Conservation (phyloP, 2,329 filamentous ascomycete species). For the Paecilomyces sp. region DNA sequence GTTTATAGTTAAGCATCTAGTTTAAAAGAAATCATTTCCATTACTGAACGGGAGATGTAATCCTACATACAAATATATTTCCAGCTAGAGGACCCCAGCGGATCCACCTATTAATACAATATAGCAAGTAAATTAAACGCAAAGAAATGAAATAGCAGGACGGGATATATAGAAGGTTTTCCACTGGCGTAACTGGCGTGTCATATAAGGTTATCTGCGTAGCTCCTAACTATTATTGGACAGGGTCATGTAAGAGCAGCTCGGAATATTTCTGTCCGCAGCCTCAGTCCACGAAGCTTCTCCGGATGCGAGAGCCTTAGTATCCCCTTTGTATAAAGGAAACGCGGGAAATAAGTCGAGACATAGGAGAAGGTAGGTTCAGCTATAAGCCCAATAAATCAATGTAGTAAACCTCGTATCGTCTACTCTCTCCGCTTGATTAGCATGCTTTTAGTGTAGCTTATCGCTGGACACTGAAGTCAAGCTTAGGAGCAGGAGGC, state of each 20-base stretch:
- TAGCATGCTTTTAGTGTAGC: not conserved
- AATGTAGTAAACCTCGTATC: not conserved
- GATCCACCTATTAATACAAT: not conserved
- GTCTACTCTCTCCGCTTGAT: not conserved
- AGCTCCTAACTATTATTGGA: not conserved
- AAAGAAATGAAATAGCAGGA: not conserved
- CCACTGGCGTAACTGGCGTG: not conserved
- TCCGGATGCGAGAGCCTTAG: not conserved
- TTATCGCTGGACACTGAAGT: not conserved
- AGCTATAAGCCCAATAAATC: not conserved
- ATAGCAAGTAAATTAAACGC: not conserved
- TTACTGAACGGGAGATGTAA: not conserved
- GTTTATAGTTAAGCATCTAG: too few relatives aligned
- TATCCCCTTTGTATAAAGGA: not conserved
- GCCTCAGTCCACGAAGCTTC: not conserved
- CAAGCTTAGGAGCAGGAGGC: conserved; percentile 9
- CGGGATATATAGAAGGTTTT: not conserved
- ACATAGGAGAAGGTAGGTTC: not conserved
- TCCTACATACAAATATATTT: not conserved
- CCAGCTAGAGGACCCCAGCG: not conserved
- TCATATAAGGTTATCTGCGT: not conserved
- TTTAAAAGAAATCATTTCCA: not conserved
- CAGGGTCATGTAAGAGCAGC: not conserved
- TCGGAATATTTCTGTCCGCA: not conserved
- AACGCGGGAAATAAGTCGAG: not conserved